Percentiles rank a stretch among this genome's conserved stretches.
Conservation (phyloP, 805 yeast genomes). For the Candida tammaniensis region DNA sequence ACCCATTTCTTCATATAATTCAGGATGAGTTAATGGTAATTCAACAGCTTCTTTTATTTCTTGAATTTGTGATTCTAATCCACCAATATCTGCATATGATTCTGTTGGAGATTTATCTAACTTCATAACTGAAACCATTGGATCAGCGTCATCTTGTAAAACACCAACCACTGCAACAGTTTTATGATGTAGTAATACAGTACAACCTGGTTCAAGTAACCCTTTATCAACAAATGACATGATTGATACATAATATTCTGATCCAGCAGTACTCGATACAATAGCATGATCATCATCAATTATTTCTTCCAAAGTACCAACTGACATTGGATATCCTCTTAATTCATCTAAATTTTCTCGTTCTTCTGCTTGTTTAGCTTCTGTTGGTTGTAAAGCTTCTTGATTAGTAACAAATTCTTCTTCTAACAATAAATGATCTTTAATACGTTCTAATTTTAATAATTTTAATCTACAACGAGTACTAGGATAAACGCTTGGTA, state of each 20-base stretch:
- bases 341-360: slow-evolving; percentile 92
- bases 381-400: slow-evolving; percentile 93
- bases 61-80: slow-evolving; percentile 91
- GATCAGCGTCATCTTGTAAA: slow-evolving; percentile 96
- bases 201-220: slow-evolving; percentile 92
- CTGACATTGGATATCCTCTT: slow-evolving; percentile 94
- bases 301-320: slow-evolving; percentile 95
- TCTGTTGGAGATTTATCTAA: slow-evolving; percentile 97
- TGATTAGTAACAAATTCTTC: slow-evolving; percentile 95
- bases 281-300: slow-evolving; percentile 99
- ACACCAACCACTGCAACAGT: slow-evolving; percentile 97
- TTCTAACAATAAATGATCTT: slow-evolving; percentile 90
- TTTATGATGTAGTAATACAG: slow-evolving; percentile 92
- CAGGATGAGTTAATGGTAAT: slow-evolving; percentile 94
- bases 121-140: slow-evolving; percentile 97
- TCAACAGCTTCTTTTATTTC: slow-evolving; percentile 98
- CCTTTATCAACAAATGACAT: slow-evolving; percentile 97
- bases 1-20: slow-evolving; percentile 97
- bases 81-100: slow-evolving; percentile 96
- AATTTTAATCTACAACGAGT: slow-evolving; percentile 91
- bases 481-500: slow-evolving; percentile 86
- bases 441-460: slow-evolving; percentile 90
- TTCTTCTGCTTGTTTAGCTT: slow-evolving; percentile 95
- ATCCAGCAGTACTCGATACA: slow-evolving; percentile 93
- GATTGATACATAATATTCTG: slow-evolving; percentile 95